These are phyloP conservation scores for Kalmusia sp. DNA, from an alignment of 2,329 filamentous ascomycete species.

Conservation along the genomic window DNA sequence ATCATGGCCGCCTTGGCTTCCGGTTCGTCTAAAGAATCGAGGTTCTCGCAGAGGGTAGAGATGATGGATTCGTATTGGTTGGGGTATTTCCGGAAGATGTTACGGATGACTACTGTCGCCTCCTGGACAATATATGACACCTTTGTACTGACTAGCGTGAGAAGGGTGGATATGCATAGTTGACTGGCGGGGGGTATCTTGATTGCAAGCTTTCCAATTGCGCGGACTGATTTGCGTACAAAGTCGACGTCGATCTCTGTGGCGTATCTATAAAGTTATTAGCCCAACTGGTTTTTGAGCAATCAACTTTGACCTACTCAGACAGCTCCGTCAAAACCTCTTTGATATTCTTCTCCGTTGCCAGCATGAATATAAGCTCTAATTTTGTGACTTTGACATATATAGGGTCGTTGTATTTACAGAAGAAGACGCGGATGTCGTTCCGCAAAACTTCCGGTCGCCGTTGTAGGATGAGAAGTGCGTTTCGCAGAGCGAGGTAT, in stretches of 20 bases:
- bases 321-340: conserved; percentile 92
- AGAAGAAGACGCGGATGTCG: conserved; percentile 98
- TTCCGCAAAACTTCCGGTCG: conserved; percentile 92
- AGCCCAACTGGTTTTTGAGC: conserved; percentile 9
- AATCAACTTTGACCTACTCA: conserved; percentile 64
- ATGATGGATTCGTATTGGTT: conserved; percentile 99
- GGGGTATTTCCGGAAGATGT: conserved; percentile 99
- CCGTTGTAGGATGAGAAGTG: conserved; percentile 89
- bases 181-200: conserved; percentile 96
- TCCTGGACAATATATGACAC: conserved; percentile 99
- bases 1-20: conserved; percentile 99
- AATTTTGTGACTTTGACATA: conserved; percentile 99
- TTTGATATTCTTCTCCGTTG: conserved; percentile 92
- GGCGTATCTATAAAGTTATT: conserved; percentile 66
- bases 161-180: conserved; percentile 88
- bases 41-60: conserved; percentile 90
- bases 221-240: conserved; percentile 94
- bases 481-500: conserved; percentile 92
- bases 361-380: conserved; percentile 98
- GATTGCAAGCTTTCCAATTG: conserved; percentile 97
- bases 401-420: conserved; percentile 99
- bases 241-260: conserved; percentile 99
- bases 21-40: conserved; percentile 95
- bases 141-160: conserved; percentile 96
- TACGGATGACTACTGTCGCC: conserved; percentile 96